Evolutionary conservation across 2,329 filamentous ascomycete genomes (phyloP), one percentile per base, ranked within the genome.

Genomic region (Alternaria triticimaculans): DNA sequence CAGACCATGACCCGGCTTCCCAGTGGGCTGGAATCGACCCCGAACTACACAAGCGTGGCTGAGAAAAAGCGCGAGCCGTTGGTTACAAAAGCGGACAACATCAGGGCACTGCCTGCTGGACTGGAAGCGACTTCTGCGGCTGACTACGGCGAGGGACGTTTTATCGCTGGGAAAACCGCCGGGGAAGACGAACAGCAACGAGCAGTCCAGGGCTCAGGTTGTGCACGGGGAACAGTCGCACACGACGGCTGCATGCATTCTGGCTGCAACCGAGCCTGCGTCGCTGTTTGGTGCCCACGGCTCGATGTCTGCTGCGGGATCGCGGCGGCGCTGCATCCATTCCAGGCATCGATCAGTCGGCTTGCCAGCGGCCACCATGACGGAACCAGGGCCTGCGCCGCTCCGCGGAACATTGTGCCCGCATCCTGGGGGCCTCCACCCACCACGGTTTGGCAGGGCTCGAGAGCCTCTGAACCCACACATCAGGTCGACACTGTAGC

Each of bases 11-110:
- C 61, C 70, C 66, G 60, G 66, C 58, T 62, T 69, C 62, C 74
- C 72, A 74, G 65, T 62, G 66, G 57, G 65, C 68, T 72, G 75
- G 75, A 70, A 69, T 68, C 65, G 68, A 66, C 65, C 66, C 71
- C 71, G 68, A 72, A 71, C 69, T 65, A 67, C 62, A 68, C 73
- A 70, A 73, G 70, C 69, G 62, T 72, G 62, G 70, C 72, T 70
- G 68, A 60, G 59, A 62, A 53, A 46, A 58, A 66, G 63, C 57
- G 58, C 67, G 65, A 67, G 61, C 72, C 70, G 69, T 70, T 68
- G 65, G 64, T 62, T 55, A 61, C 70, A 64, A 66, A 58, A 56
- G 60, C 61, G 66, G 61, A 62, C 63, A 63, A 60, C 20, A 60
- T 55, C 57, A 60, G 64, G 55, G 55, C 62, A 58, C 37, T 67